Conservation (phyloP, 768 basidiomycete genomes). For the Glaciozyma antarctica region DNA sequence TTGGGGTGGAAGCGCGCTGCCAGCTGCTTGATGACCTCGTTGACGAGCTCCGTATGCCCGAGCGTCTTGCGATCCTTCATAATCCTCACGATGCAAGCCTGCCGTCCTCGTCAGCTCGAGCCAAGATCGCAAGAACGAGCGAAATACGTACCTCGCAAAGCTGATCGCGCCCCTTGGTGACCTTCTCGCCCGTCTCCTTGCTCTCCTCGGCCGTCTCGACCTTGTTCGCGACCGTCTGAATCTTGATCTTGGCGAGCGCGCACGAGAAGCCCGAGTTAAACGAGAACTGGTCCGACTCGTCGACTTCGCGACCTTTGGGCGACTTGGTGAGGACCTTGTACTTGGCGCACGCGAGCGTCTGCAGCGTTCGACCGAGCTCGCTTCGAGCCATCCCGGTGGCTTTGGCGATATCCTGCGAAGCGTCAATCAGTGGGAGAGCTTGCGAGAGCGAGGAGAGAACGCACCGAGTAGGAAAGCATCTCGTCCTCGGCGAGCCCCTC, state of each 20-base stretch:
- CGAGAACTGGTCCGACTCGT: conserved; percentile 66
- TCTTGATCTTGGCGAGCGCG: conserved; percentile 83
- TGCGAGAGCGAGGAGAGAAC: conserved; percentile 25
- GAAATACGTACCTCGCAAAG: conserved; percentile 60
- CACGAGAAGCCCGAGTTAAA: conserved; percentile 77
- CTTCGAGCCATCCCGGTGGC: conserved; percentile 62
- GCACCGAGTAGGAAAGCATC: conserved; percentile 64
- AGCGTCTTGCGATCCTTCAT: conserved; percentile 94
- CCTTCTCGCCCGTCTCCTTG: conserved; percentile 76
- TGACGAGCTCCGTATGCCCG: conserved; percentile 76
- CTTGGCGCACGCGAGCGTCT: conserved; percentile 91
- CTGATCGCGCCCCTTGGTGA: conserved; percentile 86
- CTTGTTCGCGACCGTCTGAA: conserved; percentile 74
- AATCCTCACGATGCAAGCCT: conserved; percentile 95
- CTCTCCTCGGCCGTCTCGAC: conserved; percentile 79
- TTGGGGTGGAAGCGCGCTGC: conserved; percentile 76
- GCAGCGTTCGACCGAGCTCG: conserved; percentile 84
- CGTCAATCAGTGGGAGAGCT: neutral
- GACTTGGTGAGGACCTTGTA: conserved; percentile 85
- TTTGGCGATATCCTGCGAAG: conserved; percentile 64
- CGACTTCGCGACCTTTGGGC: conserved; percentile 75
- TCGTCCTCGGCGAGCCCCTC: conserved; percentile 61
- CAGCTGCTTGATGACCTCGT: conserved; percentile 81
- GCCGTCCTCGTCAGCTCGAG: neutral
- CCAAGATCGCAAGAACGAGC: neutral